phyloP scores from a whole-genome alignment of 768 basidiomycete genomes.

The Pulveroboletus sp. region DNA sequence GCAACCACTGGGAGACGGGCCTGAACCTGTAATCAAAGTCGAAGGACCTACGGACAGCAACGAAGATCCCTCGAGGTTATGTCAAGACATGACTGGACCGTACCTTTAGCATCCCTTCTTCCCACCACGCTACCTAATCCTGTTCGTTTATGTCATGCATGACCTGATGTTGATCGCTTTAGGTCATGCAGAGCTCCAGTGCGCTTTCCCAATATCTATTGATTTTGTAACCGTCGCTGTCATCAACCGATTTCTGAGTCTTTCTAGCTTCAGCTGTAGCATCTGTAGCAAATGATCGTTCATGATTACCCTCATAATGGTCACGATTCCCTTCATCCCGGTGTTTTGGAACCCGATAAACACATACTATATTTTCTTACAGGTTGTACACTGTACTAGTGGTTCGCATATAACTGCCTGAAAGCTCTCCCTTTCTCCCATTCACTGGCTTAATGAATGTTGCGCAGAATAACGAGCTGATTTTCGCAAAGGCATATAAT shows the following conservation, averaged over 20 bases:
- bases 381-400: constrained; percentile 32
- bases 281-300: constrained; percentile 31
- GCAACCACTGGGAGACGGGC: constrained; percentile 50
- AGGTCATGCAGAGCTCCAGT: constrained; percentile 19
- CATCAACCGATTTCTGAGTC: constrained; percentile 22
- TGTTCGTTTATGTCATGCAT: constrained; percentile 5
- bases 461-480: constrained; percentile 58
- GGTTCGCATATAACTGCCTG: constrained; percentile 18
- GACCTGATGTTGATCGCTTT: constrained; percentile 9
- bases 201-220: constrained; percentile 31
- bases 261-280: constrained; percentile 26
- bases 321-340: constrained; percentile 28
- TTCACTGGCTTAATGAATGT: constrained; percentile 24
- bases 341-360: constrained; percentile 26
- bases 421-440: constrained; percentile 7
- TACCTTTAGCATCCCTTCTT: constrained; percentile 1
- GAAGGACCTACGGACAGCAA: constrained; percentile 66
- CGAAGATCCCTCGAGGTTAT: constrained; percentile 51
- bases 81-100: constrained; percentile 24
- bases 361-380: constrained; percentile 36
- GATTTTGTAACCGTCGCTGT: constrained; percentile 25
- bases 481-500: constrained; percentile 75
- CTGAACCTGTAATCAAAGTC: constrained; percentile 46
- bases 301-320: constrained; percentile 33
- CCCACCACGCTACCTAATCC: constrained; percentile 3